Conservation (phyloP, 2,329 filamentous ascomycete species). For the Aspergillus luchuensis region DNA sequence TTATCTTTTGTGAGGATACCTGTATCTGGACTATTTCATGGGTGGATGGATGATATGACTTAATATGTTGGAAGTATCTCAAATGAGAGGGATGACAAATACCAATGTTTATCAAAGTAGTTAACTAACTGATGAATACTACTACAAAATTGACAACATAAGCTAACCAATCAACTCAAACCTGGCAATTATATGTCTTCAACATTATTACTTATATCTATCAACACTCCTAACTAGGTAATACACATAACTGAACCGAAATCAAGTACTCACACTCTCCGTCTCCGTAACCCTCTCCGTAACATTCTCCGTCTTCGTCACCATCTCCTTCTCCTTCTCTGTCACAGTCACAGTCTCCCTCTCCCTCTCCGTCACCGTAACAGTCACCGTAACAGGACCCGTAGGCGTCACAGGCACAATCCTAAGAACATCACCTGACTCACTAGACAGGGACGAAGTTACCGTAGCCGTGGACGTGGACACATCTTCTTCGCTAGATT, state of each 20-base stretch:
- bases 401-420: constrained; percentile 20
- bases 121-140: no score
- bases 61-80: no score
- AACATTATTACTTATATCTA: no score
- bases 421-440: background rate
- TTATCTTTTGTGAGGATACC: background rate
- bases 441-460: background rate
- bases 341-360: constrained; percentile 12
- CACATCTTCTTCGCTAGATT: background rate
- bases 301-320: constrained; percentile 13
- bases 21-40: no score
- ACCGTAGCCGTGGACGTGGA: background rate
- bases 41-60: no score
- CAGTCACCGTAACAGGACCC: constrained; percentile 18
- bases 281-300: constrained; percentile 12
- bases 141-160: no score
- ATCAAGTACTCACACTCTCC: constrained; percentile 6
- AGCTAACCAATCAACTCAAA: no score
- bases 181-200: no score
- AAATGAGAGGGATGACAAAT: no score
- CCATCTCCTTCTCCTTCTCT: constrained; percentile 15
- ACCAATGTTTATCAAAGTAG: no score
- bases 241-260: no score
- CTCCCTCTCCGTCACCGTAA: constrained; percentile 17
- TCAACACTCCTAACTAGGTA: no score